A percentile compares a stretch with the other conserved stretches of the same genome.
Evolutionary conservation across 1,284 basidiomycete species (phyloP).

Genomic region (Rhodotorula sp.): DNA sequence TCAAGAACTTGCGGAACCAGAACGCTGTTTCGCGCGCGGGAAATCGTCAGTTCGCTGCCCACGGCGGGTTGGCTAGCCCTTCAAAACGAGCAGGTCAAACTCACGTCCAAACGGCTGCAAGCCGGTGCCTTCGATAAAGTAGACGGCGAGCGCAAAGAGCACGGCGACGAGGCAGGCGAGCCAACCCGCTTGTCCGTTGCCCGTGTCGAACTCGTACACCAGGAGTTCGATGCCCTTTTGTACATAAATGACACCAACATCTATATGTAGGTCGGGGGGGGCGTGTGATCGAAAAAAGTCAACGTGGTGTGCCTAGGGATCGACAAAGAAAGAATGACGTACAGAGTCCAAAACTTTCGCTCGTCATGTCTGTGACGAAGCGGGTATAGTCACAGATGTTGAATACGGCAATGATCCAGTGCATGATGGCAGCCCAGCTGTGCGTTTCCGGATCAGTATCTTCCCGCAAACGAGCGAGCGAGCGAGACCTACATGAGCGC

Average conservation of each 20-base stretch:
- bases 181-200: conserved; percentile 49
- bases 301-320: not conserved
- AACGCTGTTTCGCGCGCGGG: conserved; percentile 43
- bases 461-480: not conserved
- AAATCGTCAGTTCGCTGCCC: not conserved
- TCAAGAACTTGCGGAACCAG: conserved; percentile 48
- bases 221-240: conserved; percentile 54
- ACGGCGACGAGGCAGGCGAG: conserved; percentile 53
- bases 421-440: conserved; percentile 88
- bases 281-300: too few relatives aligned
- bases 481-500: conserved; percentile 45
- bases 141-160: conserved; percentile 52
- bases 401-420: conserved; percentile 79
- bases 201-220: conserved; percentile 34
- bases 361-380: conserved; percentile 85
- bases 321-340: not conserved
- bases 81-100: too few relatives aligned
- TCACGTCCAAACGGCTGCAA: conserved; percentile 39
- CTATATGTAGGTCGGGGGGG: conserved; percentile 46
- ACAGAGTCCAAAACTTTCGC: conserved; percentile 63
- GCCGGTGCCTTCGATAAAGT: conserved; percentile 45
- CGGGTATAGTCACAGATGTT: conserved; percentile 59
- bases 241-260: conserved; percentile 59
- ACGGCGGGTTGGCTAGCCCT: too few relatives aligned
- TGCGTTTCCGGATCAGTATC: conserved; percentile 46